Evolutionary conservation across 805 yeast species (phyloP), one percentile per base, ranked within the genome.

Genomic region (Myxozyma udenii): DNA sequence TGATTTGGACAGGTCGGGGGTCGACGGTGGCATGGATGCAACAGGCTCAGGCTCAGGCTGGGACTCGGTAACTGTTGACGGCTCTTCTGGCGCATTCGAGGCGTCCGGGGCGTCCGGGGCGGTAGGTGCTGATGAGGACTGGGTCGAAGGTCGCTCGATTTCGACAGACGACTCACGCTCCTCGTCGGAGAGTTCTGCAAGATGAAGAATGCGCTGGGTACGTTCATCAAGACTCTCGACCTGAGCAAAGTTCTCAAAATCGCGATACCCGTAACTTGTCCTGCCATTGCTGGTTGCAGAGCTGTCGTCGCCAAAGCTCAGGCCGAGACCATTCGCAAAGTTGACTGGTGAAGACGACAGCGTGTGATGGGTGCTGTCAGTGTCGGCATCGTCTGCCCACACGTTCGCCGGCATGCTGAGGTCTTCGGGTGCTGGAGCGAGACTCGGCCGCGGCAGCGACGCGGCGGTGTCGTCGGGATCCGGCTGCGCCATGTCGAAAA

Each of bases 301-400:
- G 9, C 18, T 36, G 4, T 24, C 45, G n/a, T 23, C 40, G 7
- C 18, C 40, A 4, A n/a, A n/a, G n/a, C n/a, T 5, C 40, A 4
- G 39, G 32, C 35, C 6, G 47, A 5, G 41, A 41, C 37, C 26
- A 37, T 18, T 43, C 46, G 25, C 42, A 21, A 11, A n/a, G n/a
- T n/a, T n/a, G n/a, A n/a, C n/a, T n/a, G n/a, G n/a, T n/a, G n/a
- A n/a, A n/a, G 24, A 22, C 14, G 37, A 26, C 4, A 18, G 37
- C n/a, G n/a, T n/a, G n/a, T n/a, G n/a, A n/a, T n/a, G n/a, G n/a
- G n/a, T n/a, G n/a, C n/a, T n/a, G n/a, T n/a, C n/a, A n/a, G n/a
- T 43, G 23, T 39, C 44, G 39, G 36, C 50, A 12, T 12, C 26
- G 41, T 38, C 41, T 22, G 41, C 41, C 41, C 41, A 38, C 26